Conservation (phyloP, 306 rosid species). For the Begonia loranthoides region DNA sequence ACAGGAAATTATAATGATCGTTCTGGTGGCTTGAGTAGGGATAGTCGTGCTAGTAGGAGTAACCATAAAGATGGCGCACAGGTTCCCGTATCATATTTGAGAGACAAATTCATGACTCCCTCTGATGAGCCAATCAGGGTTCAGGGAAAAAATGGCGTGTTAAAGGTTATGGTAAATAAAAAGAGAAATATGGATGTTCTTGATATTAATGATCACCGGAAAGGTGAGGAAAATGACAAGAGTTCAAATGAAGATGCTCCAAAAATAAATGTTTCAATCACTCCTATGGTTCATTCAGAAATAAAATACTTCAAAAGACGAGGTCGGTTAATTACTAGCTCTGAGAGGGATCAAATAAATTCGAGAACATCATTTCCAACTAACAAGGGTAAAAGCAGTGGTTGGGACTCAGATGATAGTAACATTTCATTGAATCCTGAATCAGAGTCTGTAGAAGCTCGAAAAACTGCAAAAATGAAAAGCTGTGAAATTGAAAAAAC, state of each 20-base stretch:
- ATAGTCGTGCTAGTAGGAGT: conserved; percentile 22
- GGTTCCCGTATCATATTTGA: conserved; percentile 19
- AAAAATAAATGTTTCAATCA: conserved; percentile 30
- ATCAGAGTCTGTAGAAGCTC: conserved; percentile 31
- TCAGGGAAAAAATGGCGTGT: conserved; percentile 94
- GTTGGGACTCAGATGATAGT: conserved; percentile 55
- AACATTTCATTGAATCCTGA: conserved; percentile 47
- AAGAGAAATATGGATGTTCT: conserved; percentile 31
- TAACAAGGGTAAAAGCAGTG: conserved; percentile 35
- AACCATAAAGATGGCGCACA: conserved; percentile 39
- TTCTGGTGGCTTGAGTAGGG: conserved; percentile 19
- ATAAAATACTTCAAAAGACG: conserved; percentile 32
- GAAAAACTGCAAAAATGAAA: conserved; percentile 28
- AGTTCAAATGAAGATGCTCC: conserved; percentile 31
- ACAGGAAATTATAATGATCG: conserved; percentile 30
- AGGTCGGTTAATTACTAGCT: conserved; percentile 19
- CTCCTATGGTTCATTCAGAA: conserved; percentile 27
- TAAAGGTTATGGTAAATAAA: conserved; percentile 81
- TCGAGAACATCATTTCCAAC: conserved; percentile 37
- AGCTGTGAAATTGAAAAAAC: conserved; percentile 39
- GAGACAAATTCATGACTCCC: conserved; percentile 40
- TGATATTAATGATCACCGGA: conserved; percentile 28
- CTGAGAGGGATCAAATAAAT: conserved; percentile 32
- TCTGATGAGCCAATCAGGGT: conserved; percentile 68
- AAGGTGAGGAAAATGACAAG: conserved; percentile 36